Conservation (phyloP, 306 rosid genomes). For the Coriaria nepalensis region DNA sequence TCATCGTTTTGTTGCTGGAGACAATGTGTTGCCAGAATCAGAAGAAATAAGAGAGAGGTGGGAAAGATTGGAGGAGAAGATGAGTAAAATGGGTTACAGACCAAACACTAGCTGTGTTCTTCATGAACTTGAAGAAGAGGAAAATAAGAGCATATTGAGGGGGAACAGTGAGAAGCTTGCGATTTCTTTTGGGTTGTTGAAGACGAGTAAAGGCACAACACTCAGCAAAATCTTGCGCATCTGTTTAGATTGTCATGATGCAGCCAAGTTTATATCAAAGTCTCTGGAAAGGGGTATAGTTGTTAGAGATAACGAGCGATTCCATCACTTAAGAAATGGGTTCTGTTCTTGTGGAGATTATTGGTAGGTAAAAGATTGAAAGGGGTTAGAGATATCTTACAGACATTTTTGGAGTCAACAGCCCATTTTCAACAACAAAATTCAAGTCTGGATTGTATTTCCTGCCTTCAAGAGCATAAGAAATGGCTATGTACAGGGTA, state of each 20-base stretch:
- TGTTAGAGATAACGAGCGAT: slow-evolving; percentile 74
- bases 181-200: slow-evolving; percentile 54
- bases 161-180: slow-evolving; percentile 84
- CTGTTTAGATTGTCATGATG: slow-evolving; percentile 74
- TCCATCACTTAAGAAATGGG: slow-evolving; percentile 69
- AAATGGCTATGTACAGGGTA: too few relatives aligned
- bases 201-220: slow-evolving; percentile 39
- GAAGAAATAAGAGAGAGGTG: slow-evolving; percentile 40
- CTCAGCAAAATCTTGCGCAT: slow-evolving; percentile 62
- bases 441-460: too few relatives aligned
- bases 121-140: slow-evolving; percentile 60
- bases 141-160: slow-evolving; percentile 43
- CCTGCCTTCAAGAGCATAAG: too few relatives aligned
- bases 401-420: neutral
- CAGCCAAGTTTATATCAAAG: slow-evolving; percentile 54
- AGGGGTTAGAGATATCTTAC: neutral
- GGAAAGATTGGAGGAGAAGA: slow-evolving; percentile 48
- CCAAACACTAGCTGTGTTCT: slow-evolving; percentile 64
- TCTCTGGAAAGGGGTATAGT: slow-evolving; percentile 48
- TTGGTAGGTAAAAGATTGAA: slow-evolving; percentile 34
- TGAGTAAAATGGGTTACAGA: slow-evolving; percentile 51
- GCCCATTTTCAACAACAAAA: too few relatives aligned
- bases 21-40: slow-evolving; percentile 21
- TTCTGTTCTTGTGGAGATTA: slow-evolving; percentile 69
- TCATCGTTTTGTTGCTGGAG: slow-evolving; percentile 54